phyloP scores from a whole-genome alignment of 1,284 basidiomycete species.

The Microbotryomycetes sp. region DNA sequence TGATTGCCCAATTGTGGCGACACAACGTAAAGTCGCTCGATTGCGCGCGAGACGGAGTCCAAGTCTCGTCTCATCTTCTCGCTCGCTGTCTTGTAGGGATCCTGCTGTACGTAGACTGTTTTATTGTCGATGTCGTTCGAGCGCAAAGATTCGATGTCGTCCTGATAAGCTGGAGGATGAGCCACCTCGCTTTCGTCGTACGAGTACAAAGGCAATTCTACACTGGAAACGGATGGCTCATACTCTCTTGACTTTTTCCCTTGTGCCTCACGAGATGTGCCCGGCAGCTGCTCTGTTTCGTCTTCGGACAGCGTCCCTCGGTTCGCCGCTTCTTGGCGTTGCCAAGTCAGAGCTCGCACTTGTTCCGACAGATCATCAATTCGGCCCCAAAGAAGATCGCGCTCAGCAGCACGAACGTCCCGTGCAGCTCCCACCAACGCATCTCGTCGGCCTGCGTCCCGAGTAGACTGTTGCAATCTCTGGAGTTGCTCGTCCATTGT shows the following conservation, averaged over 20 bases:
- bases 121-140: background rate
- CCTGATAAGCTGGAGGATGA: slow-evolving; percentile 21
- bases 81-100: too few species aligned
- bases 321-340: background rate
- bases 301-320: background rate
- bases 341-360: slow-evolving; percentile 58
- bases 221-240: slow-evolving; percentile 1
- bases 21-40: slow-evolving; percentile 72
- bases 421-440: slow-evolving; percentile 16
- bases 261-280: background rate
- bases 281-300: background rate
- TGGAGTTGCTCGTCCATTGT: too few species aligned
- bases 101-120: background rate
- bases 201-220: slow-evolving; percentile 22
- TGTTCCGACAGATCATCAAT: slow-evolving; percentile 66
- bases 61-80: slow-evolving; percentile 75
- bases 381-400: slow-evolving; percentile 61
- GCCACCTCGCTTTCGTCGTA: background rate
- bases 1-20: slow-evolving; percentile 80
- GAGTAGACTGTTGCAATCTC: background rate
- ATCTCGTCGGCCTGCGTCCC: too few species aligned
- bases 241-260: background rate
- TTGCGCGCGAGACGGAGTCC: slow-evolving; percentile 72
- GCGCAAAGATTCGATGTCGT: background rate
- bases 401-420: slow-evolving; percentile 45